These are phyloP conservation scores for Xylogone sp. DNA, from an alignment of 2,329 filamentous ascomycete genomes.

Conservation along the genomic window DNA sequence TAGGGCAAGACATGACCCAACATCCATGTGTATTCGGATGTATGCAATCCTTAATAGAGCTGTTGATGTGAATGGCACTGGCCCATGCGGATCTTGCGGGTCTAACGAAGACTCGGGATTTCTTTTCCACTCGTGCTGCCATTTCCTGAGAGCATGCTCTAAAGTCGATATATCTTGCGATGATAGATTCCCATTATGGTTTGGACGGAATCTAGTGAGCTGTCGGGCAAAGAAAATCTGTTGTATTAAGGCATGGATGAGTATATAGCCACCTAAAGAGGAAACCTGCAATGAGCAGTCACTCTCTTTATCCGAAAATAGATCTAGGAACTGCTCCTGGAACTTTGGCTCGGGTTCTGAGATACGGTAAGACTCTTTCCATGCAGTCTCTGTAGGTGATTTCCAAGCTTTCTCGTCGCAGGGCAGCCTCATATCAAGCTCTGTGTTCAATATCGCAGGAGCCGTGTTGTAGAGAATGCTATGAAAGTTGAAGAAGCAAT, in stretches of 20 bases:
- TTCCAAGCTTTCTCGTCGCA: conserved; percentile 54
- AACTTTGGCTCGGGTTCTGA: conserved; percentile 27
- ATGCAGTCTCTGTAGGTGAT: conserved; percentile 54
- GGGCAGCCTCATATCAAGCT: conserved; percentile 52
- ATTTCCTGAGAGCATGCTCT: conserved; percentile 50
- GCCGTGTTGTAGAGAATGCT: conserved; percentile 60
- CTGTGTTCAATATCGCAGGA: conserved; percentile 51
- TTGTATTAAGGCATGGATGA: conserved; percentile 69
- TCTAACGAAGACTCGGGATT: conserved; percentile 30
- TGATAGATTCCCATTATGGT: neutral
- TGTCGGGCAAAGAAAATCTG: conserved; percentile 68
- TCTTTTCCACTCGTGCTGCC: conserved; percentile 56
- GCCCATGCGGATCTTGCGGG: conserved; percentile 52
- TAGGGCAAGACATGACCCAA: conserved; percentile 57
- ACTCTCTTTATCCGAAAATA: conserved; percentile 43
- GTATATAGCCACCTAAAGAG: conserved; percentile 64
- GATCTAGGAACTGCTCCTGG: conserved; percentile 52
- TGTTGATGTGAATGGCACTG: conserved; percentile 64
- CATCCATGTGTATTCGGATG: conserved; percentile 63
- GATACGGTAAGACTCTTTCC: conserved; percentile 45
- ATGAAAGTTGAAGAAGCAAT: conserved; percentile 60
- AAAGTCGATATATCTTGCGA: conserved; percentile 55
- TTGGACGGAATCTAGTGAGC: neutral
- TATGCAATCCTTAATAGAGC: conserved; percentile 57
- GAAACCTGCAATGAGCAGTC: conserved; percentile 35